phyloP scores from a whole-genome alignment of 1,284 basidiomycete species.

The Cronartium quercuum region DNA sequence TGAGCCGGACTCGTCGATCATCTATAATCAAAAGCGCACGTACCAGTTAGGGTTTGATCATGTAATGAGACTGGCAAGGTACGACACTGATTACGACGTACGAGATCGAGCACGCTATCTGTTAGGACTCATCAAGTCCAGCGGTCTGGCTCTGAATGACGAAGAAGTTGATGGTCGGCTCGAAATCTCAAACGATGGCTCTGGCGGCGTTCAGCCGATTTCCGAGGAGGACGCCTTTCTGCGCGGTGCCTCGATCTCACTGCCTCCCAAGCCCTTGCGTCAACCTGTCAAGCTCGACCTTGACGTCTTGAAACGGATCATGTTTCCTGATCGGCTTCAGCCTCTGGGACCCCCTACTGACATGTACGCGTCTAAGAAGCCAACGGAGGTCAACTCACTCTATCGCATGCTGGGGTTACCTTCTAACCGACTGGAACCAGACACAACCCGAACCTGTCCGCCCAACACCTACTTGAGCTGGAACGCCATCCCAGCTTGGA shows the following conservation, averaged over 20 bases:
- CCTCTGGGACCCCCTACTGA: background rate
- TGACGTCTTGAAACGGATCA: slow-evolving; percentile 9
- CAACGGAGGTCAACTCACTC: slow-evolving; percentile 1
- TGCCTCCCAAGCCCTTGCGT: background rate
- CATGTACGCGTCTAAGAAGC: background rate
- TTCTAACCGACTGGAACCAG: background rate
- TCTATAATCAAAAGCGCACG: slow-evolving; percentile 40
- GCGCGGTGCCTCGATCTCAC: slow-evolving; percentile 14
- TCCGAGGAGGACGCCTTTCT: slow-evolving; percentile 25
- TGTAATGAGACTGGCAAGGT: slow-evolving; percentile 61
- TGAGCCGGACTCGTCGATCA: slow-evolving; percentile 46
- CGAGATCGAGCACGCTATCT: slow-evolving; percentile 79
- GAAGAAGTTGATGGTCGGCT: background rate
- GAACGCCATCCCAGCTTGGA: slow-evolving; percentile 34
- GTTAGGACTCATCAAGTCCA: slow-evolving; percentile 53
- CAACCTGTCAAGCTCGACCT: background rate
- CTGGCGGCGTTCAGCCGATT: background rate
- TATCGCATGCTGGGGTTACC: slow-evolving; percentile 18
- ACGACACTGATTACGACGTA: slow-evolving; percentile 78
- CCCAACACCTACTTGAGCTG: slow-evolving; percentile 8
- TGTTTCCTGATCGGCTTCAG: slow-evolving; percentile 9
- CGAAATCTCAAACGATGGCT: slow-evolving; percentile 6
- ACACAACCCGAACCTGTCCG: background rate
- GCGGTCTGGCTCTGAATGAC: slow-evolving; percentile 3
- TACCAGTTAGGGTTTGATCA: slow-evolving; percentile 37